Evolutionary conservation across 768 basidiomycete genomes (phyloP).

Genomic region (Rhodotorula babjevae): DNA sequence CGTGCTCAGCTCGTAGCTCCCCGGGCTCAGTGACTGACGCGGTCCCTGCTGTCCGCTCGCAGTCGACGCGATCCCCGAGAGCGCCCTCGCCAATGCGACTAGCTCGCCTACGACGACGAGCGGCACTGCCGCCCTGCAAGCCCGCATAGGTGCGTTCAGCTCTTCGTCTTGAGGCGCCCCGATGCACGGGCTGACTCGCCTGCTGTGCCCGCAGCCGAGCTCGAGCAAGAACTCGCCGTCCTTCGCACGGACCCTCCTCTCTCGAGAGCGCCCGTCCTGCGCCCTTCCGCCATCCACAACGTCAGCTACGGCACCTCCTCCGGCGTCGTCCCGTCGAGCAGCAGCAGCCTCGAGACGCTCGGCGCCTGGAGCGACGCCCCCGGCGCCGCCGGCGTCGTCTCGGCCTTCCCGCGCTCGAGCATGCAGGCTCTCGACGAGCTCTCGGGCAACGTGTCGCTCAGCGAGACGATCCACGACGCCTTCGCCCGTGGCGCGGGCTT

Average conservation of each 20-base stretch:
- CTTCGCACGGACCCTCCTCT: background rate
- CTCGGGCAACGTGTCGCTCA: background rate
- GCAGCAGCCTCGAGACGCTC: no score
- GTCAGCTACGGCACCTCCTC: background rate
- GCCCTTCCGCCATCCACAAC: background rate
- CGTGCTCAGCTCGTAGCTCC: no score
- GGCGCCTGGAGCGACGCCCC: background rate
- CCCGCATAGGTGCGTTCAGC: background rate
- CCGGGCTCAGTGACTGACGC: no score
- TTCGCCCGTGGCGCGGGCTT: constrained; percentile 3
- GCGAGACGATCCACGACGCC: background rate
- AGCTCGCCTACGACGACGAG: background rate
- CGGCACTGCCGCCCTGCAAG: background rate
- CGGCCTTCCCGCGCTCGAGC: background rate
- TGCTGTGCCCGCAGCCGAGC: background rate
- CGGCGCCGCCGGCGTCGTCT: background rate
- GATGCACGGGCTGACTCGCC: background rate
- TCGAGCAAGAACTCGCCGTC: background rate
- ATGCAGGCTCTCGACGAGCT: background rate
- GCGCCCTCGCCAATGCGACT: background rate
- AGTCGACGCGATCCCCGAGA: constrained; percentile 8
- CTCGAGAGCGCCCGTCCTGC: background rate
- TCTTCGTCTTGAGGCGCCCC: no score
- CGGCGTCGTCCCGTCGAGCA: background rate
- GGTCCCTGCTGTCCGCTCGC: background rate